phyloP scores from a whole-genome alignment of 257 asterid species.

The Solanum microdontum region DNA sequence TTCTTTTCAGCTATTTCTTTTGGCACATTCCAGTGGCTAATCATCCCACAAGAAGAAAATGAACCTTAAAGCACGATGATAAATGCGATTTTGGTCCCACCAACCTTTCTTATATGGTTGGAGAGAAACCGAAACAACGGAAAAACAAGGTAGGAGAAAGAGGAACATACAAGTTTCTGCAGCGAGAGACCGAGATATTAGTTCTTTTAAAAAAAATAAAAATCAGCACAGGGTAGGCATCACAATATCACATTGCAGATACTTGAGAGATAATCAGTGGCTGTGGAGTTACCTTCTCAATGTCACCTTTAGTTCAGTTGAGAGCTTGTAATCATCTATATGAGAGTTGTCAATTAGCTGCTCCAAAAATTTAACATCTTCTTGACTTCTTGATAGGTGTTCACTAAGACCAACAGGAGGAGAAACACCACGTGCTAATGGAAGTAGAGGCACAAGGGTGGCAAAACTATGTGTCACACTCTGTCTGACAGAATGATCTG shows the following conservation, averaged over 20 bases:
- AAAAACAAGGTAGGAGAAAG: neutral
- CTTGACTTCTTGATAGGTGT: slow-evolving; percentile 68
- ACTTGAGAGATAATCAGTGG: neutral
- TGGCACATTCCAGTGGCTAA: neutral
- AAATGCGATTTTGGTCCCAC: neutral
- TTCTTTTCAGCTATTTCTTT: neutral
- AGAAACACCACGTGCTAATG: slow-evolving; percentile 83
- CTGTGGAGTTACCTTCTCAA: slow-evolving; percentile 58
- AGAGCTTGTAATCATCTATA: slow-evolving; percentile 85
- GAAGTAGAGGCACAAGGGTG: slow-evolving; percentile 91
- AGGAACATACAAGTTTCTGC: neutral
- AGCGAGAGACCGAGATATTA: neutral
- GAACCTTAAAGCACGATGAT: neutral
- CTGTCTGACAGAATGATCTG: slow-evolving; percentile 91
- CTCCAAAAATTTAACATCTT: slow-evolving; percentile 89
- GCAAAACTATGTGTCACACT: slow-evolving; percentile 99
- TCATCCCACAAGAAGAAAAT: neutral
- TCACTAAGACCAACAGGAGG: slow-evolving; percentile 72
- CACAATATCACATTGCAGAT: neutral
- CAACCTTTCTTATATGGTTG: neutral
- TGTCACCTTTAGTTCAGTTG: slow-evolving; percentile 78
- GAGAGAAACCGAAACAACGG: neutral
- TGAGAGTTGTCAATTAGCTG: slow-evolving; percentile 96
- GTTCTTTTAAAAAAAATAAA: neutral
- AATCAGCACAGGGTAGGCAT: neutral